phyloP scores from a whole-genome alignment of 2,329 filamentous ascomycete genomes.

The Beauveria sp. region DNA sequence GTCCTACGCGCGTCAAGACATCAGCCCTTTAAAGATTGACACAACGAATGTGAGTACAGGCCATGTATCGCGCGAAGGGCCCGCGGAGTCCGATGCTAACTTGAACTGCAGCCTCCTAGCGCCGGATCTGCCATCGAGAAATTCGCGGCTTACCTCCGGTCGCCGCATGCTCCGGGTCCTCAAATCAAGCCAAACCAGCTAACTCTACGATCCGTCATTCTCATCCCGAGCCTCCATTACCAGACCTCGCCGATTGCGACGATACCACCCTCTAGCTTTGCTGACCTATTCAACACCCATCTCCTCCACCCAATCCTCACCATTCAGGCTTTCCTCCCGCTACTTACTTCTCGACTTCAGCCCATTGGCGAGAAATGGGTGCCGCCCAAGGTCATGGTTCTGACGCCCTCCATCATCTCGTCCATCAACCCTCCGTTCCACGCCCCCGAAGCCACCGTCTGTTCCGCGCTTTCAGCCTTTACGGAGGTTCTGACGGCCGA shows the following conservation, averaged over 20 bases:
- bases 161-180: constrained; percentile 67
- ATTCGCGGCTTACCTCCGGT: constrained; percentile 64
- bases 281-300: constrained; percentile 86
- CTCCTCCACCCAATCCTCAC: constrained; percentile 83
- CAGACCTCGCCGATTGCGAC: constrained; percentile 79
- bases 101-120: constrained; percentile 48
- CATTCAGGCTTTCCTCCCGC: constrained; percentile 80
- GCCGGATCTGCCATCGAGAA: constrained; percentile 62
- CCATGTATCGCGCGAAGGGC: neutral
- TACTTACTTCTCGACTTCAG: constrained; percentile 56
- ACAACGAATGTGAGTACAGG: constrained; percentile 60
- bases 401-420: constrained; percentile 75
- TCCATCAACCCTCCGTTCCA: constrained; percentile 73
- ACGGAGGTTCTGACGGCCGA: constrained; percentile 74
- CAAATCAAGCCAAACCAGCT: constrained; percentile 70
- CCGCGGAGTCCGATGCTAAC: neutral
- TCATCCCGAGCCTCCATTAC: constrained; percentile 76
- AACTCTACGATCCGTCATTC: constrained; percentile 68
- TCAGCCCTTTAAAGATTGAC: constrained; percentile 75
- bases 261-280: constrained; percentile 74
- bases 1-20: constrained; percentile 68
- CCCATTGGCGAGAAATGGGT: constrained; percentile 41
- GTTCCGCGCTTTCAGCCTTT: constrained; percentile 79
- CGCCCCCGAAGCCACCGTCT: constrained; percentile 78
- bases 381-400: constrained; percentile 63